Evolutionary conservation across 1,284 basidiomycete species (phyloP).

Genomic region (Puccinia coronata): DNA sequence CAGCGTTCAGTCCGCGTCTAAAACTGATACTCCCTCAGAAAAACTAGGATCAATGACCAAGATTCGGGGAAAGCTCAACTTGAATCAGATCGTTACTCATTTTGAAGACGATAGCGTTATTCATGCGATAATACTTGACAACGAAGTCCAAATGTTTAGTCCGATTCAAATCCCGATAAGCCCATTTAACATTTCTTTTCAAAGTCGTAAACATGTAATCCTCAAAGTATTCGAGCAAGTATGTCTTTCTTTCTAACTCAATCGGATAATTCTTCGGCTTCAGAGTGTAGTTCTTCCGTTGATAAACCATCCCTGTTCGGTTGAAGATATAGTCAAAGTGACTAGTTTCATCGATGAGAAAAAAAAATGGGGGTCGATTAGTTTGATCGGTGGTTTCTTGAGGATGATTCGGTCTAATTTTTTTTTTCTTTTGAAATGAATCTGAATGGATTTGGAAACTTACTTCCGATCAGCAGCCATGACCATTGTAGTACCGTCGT

Average conservation of each 20-base stretch:
- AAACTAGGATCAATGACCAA: background rate
- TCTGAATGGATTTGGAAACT: constrained; percentile 56
- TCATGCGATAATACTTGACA: constrained; percentile 92
- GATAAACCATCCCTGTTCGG: constrained; percentile 54
- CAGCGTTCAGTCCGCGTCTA: too few species aligned
- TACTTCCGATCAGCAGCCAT: constrained; percentile 79
- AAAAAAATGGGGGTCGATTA: background rate
- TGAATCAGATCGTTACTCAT: constrained; percentile 89
- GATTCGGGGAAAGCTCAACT: constrained; percentile 62
- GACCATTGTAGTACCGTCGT: constrained; percentile 84
- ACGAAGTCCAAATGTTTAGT: constrained; percentile 88
- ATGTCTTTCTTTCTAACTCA: constrained; percentile 81
- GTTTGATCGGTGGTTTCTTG: background rate
- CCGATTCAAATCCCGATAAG: constrained; percentile 70
- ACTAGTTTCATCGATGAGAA: constrained; percentile 61
- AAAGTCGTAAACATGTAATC: constrained; percentile 85
- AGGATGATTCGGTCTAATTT: background rate
- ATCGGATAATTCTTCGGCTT: constrained; percentile 55
- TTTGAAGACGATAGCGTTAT: constrained; percentile 94
- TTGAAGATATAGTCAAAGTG: constrained; percentile 76
- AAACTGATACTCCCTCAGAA: background rate
- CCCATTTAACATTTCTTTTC: constrained; percentile 77
- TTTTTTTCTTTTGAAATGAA: background rate
- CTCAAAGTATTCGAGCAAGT: constrained; percentile 87
- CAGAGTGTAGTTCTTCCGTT: constrained; percentile 58